These are phyloP conservation scores for Acrocalymma vagum DNA, from an alignment of 2,329 filamentous ascomycete species.

Conservation along the genomic window DNA sequence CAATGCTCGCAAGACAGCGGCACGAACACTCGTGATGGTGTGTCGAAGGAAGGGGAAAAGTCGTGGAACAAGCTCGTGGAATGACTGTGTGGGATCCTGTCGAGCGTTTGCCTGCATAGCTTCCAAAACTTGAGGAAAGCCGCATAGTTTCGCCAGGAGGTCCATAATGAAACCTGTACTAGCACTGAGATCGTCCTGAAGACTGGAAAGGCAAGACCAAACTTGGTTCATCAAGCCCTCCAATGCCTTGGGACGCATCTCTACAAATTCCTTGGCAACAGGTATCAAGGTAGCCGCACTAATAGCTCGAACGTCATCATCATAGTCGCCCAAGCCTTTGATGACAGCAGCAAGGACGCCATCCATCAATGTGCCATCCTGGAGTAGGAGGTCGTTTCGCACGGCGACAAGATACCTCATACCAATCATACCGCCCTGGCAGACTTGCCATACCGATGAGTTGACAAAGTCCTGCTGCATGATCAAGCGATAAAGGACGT, in stretches of 20 bases:
- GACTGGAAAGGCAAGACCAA: slow-evolving; percentile 94
- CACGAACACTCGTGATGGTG: slow-evolving; percentile 94
- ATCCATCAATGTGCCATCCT: slow-evolving; percentile 87
- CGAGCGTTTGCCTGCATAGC: slow-evolving; percentile 90
- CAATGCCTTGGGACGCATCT: slow-evolving; percentile 79
- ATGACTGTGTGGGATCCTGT: slow-evolving; percentile 85
- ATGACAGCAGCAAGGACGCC: slow-evolving; percentile 92
- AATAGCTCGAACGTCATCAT: slow-evolving; percentile 96
- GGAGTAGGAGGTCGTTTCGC: slow-evolving; percentile 86
- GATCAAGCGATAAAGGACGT: slow-evolving; percentile 85
- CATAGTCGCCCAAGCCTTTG: slow-evolving; percentile 88
- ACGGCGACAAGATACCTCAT: slow-evolving; percentile 95
- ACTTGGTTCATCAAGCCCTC: slow-evolving; percentile 90
- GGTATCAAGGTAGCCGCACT: slow-evolving; percentile 97
- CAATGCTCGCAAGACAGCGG: slow-evolving; percentile 90
- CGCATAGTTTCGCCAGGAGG: slow-evolving; percentile 91
- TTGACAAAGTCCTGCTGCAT: slow-evolving; percentile 79
- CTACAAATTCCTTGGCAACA: slow-evolving; percentile 94
- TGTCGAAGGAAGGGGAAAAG: slow-evolving; percentile 96
- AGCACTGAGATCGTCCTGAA: slow-evolving; percentile 96
- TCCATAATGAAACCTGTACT: slow-evolving; percentile 99
- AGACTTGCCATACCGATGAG: slow-evolving; percentile 86
- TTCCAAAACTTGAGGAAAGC: slow-evolving; percentile 89
- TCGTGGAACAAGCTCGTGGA: slow-evolving; percentile 88
- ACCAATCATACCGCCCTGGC: slow-evolving; percentile 97